phyloP scores from a whole-genome alignment of 2,329 filamentous ascomycete species.

The Coniochaeta hoffmannii region DNA sequence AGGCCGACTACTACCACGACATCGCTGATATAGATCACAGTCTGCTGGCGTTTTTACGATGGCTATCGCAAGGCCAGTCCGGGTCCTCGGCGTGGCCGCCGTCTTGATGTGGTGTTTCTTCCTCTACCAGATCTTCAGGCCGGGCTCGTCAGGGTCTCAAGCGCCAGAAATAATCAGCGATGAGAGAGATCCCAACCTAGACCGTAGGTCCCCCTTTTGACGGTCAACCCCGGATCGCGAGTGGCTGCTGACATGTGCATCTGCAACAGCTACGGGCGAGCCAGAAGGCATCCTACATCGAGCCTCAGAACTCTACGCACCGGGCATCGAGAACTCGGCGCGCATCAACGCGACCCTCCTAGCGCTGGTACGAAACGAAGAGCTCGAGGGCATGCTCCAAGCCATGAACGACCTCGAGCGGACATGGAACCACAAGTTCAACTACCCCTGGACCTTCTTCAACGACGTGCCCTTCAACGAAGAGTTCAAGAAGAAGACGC shows the following conservation, averaged over 20 bases:
- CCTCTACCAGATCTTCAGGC: constrained; percentile 65
- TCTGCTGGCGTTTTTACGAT: constrained; percentile 41
- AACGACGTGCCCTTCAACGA: constrained; percentile 91
- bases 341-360: constrained; percentile 92
- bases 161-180: constrained; percentile 31
- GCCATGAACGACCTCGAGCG: constrained; percentile 88
- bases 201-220: constrained; percentile 53
- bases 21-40: neutral
- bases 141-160: constrained; percentile 33
- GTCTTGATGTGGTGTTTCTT: constrained; percentile 71
- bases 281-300: constrained; percentile 70
- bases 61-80: constrained; percentile 79
- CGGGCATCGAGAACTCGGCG: constrained; percentile 65
- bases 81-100: constrained; percentile 66
- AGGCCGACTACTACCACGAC: neutral
- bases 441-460: constrained; percentile 99
- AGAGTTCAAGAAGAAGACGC: constrained; percentile 82
- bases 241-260: constrained; percentile 8
- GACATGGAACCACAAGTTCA: constrained; percentile 98
- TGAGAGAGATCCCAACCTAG: constrained; percentile 75
- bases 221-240: neutral
- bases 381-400: constrained; percentile 74
- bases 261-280: constrained; percentile 66
- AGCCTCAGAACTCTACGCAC: constrained; percentile 68
- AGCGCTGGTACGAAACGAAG: constrained; percentile 85